Percentiles rank a stretch among this genome's conserved stretches.
phyloP scores from a whole-genome alignment of 331 rosid species.

The Acacia concinna region DNA sequence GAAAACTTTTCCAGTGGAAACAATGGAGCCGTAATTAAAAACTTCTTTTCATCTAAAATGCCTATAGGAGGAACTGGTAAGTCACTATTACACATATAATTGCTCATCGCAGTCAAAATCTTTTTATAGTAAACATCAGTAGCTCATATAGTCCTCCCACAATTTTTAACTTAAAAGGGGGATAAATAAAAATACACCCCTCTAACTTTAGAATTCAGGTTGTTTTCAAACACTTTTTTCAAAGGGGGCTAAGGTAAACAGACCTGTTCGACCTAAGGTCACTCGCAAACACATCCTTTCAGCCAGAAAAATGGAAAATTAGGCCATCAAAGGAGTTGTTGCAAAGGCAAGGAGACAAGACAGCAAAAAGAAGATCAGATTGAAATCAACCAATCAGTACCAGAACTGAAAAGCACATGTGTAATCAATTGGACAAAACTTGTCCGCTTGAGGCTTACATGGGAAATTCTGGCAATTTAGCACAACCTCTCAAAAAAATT shows the following conservation, averaged over 20 bases:
- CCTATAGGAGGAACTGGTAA: not conserved
- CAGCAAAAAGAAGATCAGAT: constrained; percentile 13
- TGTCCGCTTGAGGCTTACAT: not conserved
- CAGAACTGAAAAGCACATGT: constrained; percentile 18
- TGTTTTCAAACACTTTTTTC: not conserved
- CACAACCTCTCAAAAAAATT: constrained; percentile 8
- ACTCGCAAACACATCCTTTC: not conserved
- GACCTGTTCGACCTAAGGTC: not conserved
- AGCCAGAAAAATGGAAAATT: not conserved
- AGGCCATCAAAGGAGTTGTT: not conserved
- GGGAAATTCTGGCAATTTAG: not conserved
- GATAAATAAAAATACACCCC: not conserved
- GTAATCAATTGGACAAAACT: constrained; percentile 21
- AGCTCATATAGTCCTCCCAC: not conserved
- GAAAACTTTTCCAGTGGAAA: not conserved
- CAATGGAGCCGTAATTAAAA: not conserved
- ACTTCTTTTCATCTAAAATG: not conserved
- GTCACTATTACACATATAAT: not conserved
- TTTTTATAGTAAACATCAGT: not conserved
- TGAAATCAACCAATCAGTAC: constrained; percentile 15
- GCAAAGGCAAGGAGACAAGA: not conserved
- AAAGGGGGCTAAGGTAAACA: not conserved
- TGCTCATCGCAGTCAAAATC: not conserved
- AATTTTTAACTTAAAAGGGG: not conserved
- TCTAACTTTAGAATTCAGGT: not conserved